A percentile compares a stretch with the other conserved stretches of the same genome.
Evolutionary conservation across 2,329 filamentous ascomycete genomes (phyloP).

Genomic region (Penicillium aurantiogriseum): DNA sequence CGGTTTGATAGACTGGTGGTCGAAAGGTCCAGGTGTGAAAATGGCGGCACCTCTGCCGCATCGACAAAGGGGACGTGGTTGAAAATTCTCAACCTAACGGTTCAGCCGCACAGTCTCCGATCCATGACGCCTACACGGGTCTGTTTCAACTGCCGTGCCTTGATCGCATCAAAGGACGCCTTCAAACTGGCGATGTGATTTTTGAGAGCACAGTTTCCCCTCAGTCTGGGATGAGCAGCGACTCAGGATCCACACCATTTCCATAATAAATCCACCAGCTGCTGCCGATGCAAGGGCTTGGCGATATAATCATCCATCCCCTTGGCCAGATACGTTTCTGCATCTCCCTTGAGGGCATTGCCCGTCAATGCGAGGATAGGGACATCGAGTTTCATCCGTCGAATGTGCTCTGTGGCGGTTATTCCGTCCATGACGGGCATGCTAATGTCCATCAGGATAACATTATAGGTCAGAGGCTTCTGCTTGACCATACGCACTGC

Average conservation of each 20-base stretch:
- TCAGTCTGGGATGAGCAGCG: neutral
- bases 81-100: neutral
- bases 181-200: neutral
- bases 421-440: slow-evolving; percentile 51
- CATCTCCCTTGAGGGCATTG: slow-evolving; percentile 56
- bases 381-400: slow-evolving; percentile 37
- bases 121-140: neutral
- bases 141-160: neutral
- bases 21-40: neutral
- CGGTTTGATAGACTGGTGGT: neutral
- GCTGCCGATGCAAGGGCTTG: slow-evolving; percentile 54
- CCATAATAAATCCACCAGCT: slow-evolving; percentile 46
- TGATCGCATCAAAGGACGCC: neutral
- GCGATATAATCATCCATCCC: slow-evolving; percentile 59
- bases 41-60: neutral
- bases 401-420: slow-evolving; percentile 45
- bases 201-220: neutral
- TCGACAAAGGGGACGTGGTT: neutral
- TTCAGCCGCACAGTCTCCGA: neutral
- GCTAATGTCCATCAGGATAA: slow-evolving; percentile 50
- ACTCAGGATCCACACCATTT: slow-evolving; percentile 35
- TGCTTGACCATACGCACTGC: slow-evolving; percentile 45
- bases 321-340: slow-evolving; percentile 52
- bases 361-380: slow-evolving; percentile 58
- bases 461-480: slow-evolving; percentile 44